Evolutionary conservation across 768 basidiomycete genomes (phyloP), one percentile per base, ranked within the genome.

Genomic region (Mycena metata): DNA sequence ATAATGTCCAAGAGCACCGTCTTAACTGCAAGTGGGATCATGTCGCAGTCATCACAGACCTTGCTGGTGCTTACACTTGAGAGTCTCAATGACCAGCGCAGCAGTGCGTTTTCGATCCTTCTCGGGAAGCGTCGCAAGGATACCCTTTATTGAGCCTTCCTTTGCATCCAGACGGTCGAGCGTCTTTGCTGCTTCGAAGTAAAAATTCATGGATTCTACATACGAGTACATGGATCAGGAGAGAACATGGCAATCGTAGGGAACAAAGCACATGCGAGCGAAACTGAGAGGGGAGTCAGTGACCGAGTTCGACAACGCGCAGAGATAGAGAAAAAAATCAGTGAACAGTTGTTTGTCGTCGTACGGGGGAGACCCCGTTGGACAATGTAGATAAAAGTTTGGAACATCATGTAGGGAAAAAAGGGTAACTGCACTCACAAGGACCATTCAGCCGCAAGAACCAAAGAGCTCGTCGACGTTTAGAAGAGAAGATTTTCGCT

Each of bases 331-430:
- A 41, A 30, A 21, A 62, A 50, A 64, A 16, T 71, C 52, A 73
- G 69, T 45, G 54, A 69, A 59, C 52, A 30, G 26, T 57, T 60
- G 67, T 60, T n/a, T 68, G 65, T 90, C 91, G 83, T 88, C 90
- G 86, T 72, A 73, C 77, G 80, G 81, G 81, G 76, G 67, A 70
- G 72, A 78, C 80, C 85, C 84, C 83, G 83, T 95, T 88, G 74
- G 94, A 93, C 92, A 94, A 95, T 95, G 94, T 95, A 94, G 94
- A 94, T 94, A 94, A 93, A 52, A 52, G 59, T 82, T 80, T 74
- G 79, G 71, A 76, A 74, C 89, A 92, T 91, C 91, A 91, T 84
- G 55, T 42, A 69, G 66, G 58, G n/a, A 46, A 63, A 61, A 12
- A 58, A 60, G 56, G 26, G n/a, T n/a, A 45, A n/a, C 23, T 30